Evolutionary conservation across 176 grass and related monocot species (phyloP), one percentile per base, ranked within the genome.

Genomic region (Rhynchospora breviuscula): DNA sequence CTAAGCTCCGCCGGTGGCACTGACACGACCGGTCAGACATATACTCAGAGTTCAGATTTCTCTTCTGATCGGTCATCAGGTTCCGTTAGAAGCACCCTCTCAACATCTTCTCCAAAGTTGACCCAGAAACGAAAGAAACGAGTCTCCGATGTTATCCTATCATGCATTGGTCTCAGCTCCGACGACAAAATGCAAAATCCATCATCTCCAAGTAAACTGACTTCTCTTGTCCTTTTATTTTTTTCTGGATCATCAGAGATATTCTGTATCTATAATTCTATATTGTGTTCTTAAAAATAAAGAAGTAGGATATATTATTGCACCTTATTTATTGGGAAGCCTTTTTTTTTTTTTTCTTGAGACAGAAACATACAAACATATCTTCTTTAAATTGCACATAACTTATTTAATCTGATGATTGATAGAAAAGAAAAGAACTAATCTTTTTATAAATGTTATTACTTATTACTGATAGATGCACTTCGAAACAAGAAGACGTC

Each of bases 401-500:
- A 65, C 14, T n/a, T 18, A n/a, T 8, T 26, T 19, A 65, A 22
- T 22, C 23, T 5, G 18, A 22, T 4, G n/a, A 18, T 17, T 65
- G 21, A 65, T 65, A 8, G 14, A 8, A 11, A 65, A n/a, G 26
- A 58, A 31, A 43, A 59, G 13, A 79, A 33, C 25, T 29, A n/a
- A 7, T 3, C 33, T 4, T 31, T 33, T 10, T 25, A 26, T 29
- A 1, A 8, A 26, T 61, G 17, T 9, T 3, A 14, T 17, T 3
- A 59, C n/a, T n/a, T n/a, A 40, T n/a, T 56, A 29, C 25, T 19
- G 29, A 19, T 91, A 22, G 86, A 89, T 83, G 67, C 40, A 17
- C 31, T 81, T 62, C 35, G 75, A 53, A 68, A 15, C 77, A 85
- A 56, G 19, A 90, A 87, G 63, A 80, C 85, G 49, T 90, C 79